phyloP scores from a whole-genome alignment of 2,329 filamentous ascomycete genomes.

The Pseudogymnoascus verrucosus region DNA sequence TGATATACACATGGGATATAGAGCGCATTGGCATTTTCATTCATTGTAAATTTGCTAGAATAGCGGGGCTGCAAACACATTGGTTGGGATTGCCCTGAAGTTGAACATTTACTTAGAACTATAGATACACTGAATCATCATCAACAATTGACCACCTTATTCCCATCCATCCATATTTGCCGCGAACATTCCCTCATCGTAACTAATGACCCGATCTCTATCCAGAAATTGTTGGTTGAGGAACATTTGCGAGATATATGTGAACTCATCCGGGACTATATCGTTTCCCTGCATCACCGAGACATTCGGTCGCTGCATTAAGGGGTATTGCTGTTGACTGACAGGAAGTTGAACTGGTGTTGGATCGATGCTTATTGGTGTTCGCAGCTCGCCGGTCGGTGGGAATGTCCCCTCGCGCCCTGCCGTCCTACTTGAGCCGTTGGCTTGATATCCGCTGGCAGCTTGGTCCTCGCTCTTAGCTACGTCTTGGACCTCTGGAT shows the following conservation, averaged over 20 bases:
- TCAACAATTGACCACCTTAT: background rate
- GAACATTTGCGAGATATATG: constrained; percentile 20
- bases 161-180: constrained; percentile 8
- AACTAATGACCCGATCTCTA: constrained; percentile 25
- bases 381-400: background rate
- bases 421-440: background rate
- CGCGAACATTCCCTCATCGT: constrained; percentile 14
- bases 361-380: background rate
- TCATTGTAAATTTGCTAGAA: background rate
- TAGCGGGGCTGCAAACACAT: background rate
- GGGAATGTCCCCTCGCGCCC: background rate
- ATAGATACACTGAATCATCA: background rate
- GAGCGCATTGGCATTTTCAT: background rate
- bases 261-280: constrained; percentile 18
- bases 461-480: background rate
- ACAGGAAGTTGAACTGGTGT: constrained; percentile 1
- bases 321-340: constrained; percentile 6
- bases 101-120: background rate
- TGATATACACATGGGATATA: background rate
- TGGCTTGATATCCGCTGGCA: background rate
- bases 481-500: background rate
- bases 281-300: background rate
- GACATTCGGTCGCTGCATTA: constrained; percentile 4
- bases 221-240: constrained; percentile 23
- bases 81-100: background rate